Evolutionary conservation across 2,329 filamentous ascomycete genomes (phyloP), one percentile per base, ranked within the genome.

Genomic region (Colletotrichum abscissum): DNA sequence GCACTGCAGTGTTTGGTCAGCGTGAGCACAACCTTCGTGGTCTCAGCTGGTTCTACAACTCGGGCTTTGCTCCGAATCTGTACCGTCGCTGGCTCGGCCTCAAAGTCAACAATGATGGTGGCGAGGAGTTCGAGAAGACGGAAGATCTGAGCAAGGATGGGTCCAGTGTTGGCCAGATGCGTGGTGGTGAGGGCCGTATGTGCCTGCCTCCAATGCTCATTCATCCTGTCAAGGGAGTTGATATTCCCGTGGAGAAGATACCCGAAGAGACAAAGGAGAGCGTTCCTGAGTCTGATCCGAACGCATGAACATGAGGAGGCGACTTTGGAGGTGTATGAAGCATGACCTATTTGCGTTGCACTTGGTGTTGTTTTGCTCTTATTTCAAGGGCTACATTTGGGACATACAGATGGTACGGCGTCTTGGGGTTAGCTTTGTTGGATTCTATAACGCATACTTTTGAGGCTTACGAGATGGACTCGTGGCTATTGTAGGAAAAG

Each of bases 31-130:
- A 98, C 82, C 92, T 98, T 80, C 88, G 89, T 67, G 95, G 95
- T 1, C 91, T 95, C 78, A 95, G 92, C 24, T 98, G 95, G 95
- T 98, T 97, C 82, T 98, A 97, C 82, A 94, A 95, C 76, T 93
- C 93, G 0, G 91, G 92, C 1, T 98, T 98, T 79, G 92, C 94
- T 7, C 89, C 92, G 3, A 94, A 94, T 75, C 79, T 98, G 79
- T 98, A 97, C 86, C 88, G 91, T 63, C 88, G 95, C 74, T 98
- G 96, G 96, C 84, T 98, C 46, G 95, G 95, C 1, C 91, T 96
- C 78, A 91, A 90, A 76, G 92, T 96, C 46, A 91, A 94, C 79
- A 93, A 94, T 76, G 92, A 94, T 69, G 93, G 93, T 12, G 94
- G 94, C 28, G 93, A 95, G 78, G 89, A 93, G 82, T 92, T 93